Conservation (phyloP, 805 yeast genomes). For the Candida mattraensis region DNA sequence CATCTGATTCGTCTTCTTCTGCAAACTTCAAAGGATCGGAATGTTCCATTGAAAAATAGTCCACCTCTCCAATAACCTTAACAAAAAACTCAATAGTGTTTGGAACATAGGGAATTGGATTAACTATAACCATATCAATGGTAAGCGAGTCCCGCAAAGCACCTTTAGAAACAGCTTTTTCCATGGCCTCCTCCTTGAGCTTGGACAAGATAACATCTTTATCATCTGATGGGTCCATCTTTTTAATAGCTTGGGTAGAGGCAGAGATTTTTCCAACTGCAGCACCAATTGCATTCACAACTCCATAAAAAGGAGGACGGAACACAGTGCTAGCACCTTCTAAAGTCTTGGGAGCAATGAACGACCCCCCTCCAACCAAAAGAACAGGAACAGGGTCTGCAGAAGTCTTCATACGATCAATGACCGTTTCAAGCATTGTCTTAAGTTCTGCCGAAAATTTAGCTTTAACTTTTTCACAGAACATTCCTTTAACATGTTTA, state of each 20-base stretch:
- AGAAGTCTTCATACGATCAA: conserved; percentile 43
- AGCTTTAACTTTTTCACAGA: conserved; percentile 1
- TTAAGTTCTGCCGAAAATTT: conserved; percentile 14
- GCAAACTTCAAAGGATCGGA: not conserved
- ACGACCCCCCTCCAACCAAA: conserved; percentile 48
- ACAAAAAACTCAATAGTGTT: conserved; percentile 36
- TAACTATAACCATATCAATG: conserved; percentile 24
- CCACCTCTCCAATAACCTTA: conserved; percentile 46
- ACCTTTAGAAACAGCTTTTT: conserved; percentile 25
- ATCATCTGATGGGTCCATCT: conserved; percentile 15
- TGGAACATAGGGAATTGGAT: conserved; percentile 35
- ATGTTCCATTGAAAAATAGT: conserved; percentile 27
- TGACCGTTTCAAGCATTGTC: conserved; percentile 34
- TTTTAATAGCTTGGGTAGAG: conserved; percentile 16
- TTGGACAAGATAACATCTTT: conserved; percentile 20
- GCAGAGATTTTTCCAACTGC: conserved; percentile 45
- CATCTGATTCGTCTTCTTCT: not conserved
- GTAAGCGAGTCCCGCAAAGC: conserved; percentile 26
- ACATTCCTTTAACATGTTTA: conserved; percentile 4
- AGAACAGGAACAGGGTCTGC: conserved; percentile 43
- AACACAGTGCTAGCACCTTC: conserved; percentile 43
- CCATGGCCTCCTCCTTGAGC: conserved; percentile 19
- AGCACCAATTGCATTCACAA: conserved; percentile 52
- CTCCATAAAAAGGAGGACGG: conserved; percentile 40
- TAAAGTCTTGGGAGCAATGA: conserved; percentile 33